phyloP scores from a whole-genome alignment of 2,329 filamentous ascomycete genomes.

The Annulohypoxylon truncatum region DNA sequence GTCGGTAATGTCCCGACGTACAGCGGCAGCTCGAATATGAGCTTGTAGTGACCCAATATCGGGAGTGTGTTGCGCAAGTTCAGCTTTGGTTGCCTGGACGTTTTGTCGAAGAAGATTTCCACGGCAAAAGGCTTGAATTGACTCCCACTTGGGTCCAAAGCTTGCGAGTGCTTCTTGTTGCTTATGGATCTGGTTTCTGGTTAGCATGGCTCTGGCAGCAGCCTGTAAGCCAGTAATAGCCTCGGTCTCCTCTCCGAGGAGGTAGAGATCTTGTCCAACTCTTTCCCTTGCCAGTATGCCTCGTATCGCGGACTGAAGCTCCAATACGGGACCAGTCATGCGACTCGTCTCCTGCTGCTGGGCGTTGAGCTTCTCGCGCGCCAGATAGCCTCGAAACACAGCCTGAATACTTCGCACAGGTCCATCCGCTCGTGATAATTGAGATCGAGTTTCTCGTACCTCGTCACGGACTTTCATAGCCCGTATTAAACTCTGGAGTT shows the following conservation, averaged over 20 bases:
- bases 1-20: constrained; percentile 62
- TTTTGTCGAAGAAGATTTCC: constrained; percentile 62
- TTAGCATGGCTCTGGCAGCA: constrained; percentile 71
- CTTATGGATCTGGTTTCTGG: constrained; percentile 63
- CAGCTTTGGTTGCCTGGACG: constrained; percentile 58
- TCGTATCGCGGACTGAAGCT: constrained; percentile 74
- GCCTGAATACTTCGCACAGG: constrained; percentile 75
- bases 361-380: constrained; percentile 66
- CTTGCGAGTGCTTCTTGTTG: constrained; percentile 64
- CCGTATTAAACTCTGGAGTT: constrained; percentile 84
- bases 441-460: constrained; percentile 65
- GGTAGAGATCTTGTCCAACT: constrained; percentile 53
- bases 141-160: constrained; percentile 62
- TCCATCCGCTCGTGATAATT: constrained; percentile 71
- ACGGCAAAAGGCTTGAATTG: constrained; percentile 60
- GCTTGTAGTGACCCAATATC: constrained; percentile 63
- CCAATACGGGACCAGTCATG: constrained; percentile 63
- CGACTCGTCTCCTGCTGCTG: constrained; percentile 68
- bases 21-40: constrained; percentile 65
- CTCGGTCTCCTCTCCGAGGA: constrained; percentile 42
- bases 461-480: constrained; percentile 72
- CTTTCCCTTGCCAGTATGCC: constrained; percentile 72
- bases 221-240: constrained; percentile 66
- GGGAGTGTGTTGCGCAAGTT: constrained; percentile 59
- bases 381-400: constrained; percentile 73